Evolutionary conservation across 306 rosid genomes (phyloP).

Genomic region (Potentilla sterilis): DNA sequence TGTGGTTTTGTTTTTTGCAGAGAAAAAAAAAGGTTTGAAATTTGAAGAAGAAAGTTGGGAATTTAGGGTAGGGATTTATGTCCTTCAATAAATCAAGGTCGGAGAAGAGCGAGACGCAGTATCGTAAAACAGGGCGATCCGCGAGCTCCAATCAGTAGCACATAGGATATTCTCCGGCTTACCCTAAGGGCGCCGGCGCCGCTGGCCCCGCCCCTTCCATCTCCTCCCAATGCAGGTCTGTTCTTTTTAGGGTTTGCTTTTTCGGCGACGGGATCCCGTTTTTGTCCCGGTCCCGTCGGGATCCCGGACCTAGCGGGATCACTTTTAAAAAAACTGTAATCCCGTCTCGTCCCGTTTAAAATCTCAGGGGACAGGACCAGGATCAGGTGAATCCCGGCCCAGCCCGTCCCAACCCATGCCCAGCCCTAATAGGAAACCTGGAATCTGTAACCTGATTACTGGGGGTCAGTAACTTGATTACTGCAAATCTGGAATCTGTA

Average conservation of each 20-base stretch:
- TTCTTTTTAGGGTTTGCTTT: constrained; percentile 18
- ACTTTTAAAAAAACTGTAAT: too few species aligned
- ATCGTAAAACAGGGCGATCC: constrained; percentile 72
- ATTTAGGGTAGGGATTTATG: constrained; percentile 76
- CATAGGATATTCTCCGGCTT: constrained; percentile 47
- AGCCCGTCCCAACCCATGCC: too few species aligned
- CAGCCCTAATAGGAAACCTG: too few species aligned
- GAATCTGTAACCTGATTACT: too few species aligned
- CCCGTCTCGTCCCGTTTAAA: too few species aligned
- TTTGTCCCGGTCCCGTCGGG: too few species aligned
- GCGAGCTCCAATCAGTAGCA: constrained; percentile 69
- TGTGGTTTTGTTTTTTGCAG: constrained; percentile 28
- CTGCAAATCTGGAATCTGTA: too few species aligned
- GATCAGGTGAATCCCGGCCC: too few species aligned
- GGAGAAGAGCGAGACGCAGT: constrained; percentile 67
- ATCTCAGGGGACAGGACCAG: too few species aligned
- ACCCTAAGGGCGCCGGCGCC: constrained; percentile 64
- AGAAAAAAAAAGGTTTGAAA: not conserved
- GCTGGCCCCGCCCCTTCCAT: constrained; percentile 62
- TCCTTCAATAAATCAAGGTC: constrained; percentile 96
- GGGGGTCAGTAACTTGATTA: too few species aligned
- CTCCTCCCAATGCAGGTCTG: constrained; percentile 54
- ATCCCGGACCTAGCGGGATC: too few species aligned
- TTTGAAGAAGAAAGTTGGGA: constrained; percentile 16
- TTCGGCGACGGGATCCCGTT: too few species aligned